A percentile compares a stretch with the other conserved stretches of the same genome.
phyloP scores from a whole-genome alignment of 257 asterid genomes.

The Petrea volubilis region DNA sequence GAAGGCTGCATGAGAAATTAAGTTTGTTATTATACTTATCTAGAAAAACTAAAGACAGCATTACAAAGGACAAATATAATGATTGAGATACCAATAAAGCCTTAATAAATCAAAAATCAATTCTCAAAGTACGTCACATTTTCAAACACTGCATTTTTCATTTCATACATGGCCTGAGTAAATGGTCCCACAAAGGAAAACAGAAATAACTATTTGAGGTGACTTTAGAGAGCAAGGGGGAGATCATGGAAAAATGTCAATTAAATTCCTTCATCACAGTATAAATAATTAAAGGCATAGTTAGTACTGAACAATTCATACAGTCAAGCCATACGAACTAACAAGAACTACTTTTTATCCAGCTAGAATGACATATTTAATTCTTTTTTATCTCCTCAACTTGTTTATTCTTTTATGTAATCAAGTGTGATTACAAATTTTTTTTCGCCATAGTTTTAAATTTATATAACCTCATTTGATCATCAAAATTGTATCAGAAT shows the following conservation, averaged over 20 bases:
- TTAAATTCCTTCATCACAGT: background rate
- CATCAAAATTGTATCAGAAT: no score
- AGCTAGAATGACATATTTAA: background rate
- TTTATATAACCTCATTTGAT: background rate
- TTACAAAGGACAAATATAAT: background rate
- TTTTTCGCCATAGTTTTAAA: background rate
- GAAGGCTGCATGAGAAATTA: slow-evolving; percentile 75
- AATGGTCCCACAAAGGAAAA: background rate
- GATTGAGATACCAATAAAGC: background rate
- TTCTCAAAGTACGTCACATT: background rate
- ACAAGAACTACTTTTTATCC: background rate
- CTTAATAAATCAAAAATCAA: background rate
- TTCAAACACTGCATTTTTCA: background rate
- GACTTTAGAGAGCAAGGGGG: background rate
- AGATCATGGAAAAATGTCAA: background rate
- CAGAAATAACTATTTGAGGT: background rate
- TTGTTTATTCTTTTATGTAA: no score
- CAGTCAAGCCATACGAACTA: background rate
- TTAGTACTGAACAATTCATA: background rate
- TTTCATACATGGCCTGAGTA: background rate
- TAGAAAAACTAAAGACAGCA: background rate
- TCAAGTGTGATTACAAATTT: no score
- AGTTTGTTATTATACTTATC: slow-evolving; percentile 17
- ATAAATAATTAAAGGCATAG: background rate
- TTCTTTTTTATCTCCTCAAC: no score